Conservation (phyloP, 2,329 filamentous ascomycete genomes). For the Alternaria atra region DNA sequence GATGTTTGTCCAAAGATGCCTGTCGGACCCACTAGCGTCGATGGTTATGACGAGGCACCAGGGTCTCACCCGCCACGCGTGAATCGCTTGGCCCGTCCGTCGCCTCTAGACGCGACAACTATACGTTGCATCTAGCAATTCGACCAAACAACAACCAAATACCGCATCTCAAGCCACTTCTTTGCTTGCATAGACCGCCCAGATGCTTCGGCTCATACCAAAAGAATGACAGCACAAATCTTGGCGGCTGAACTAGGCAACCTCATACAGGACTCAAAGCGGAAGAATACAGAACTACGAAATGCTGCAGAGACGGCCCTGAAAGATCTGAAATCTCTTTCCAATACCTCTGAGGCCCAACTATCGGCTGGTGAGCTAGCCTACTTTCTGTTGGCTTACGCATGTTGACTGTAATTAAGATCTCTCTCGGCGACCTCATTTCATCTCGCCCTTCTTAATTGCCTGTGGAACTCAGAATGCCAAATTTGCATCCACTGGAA, state of each 20-base stretch:
- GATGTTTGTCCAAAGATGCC: constrained; percentile 21
- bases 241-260: constrained; percentile 87
- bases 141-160: constrained; percentile 25
- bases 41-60: constrained; percentile 24
- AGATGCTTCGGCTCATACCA: constrained; percentile 31
- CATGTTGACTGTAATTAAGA: constrained; percentile 63
- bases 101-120: constrained; percentile 27
- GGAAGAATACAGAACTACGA: constrained; percentile 89
- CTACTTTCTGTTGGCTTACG: background rate
- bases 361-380: constrained; percentile 69
- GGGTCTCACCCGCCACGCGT: constrained; percentile 23
- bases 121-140: constrained; percentile 17
- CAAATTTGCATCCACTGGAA: constrained; percentile 87
- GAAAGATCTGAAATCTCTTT: constrained; percentile 82
- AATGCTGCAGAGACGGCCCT: constrained; percentile 93
- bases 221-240: constrained; percentile 87
- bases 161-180: constrained; percentile 8
- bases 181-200: constrained; percentile 25
- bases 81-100: constrained; percentile 28
- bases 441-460: constrained; percentile 92
- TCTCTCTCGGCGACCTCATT: constrained; percentile 80
- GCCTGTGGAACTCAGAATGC: constrained; percentile 90
- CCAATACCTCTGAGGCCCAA: constrained; percentile 78
- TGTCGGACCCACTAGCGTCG: constrained; percentile 18
- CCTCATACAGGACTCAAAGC: constrained; percentile 93